Base-by-base conservation (phyloP, 805 yeast species). In the Metschnikowia santaceciliae region DNA sequence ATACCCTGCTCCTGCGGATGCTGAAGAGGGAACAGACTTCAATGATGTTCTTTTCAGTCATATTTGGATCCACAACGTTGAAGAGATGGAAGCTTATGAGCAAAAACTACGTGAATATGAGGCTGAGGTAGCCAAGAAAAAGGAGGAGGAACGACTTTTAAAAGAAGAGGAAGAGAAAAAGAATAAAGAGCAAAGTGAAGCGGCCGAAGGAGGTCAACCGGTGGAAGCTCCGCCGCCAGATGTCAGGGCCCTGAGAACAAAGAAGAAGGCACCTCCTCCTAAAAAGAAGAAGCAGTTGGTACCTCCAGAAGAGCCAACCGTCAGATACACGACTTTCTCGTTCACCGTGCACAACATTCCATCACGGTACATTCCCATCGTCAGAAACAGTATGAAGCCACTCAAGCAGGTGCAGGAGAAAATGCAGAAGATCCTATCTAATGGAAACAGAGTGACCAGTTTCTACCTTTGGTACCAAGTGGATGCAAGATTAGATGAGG, bases 381-480 rank as follows among this genome's bases (percentile, higher is more conserved):
- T 90, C 35, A 64, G 75, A 36, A 81, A 88, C 59, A 83, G 95
- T 65, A 84, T 88, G 38, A 72, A 78, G 35, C 78, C 82, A 2
- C 60, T 74, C 14, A 81, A 79, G 1, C 73, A 78, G 15, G 92
- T 85, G 0, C 79, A 76, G 45, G 66, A 69, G 15, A 68, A 75
- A 17, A 90, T 92, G 96, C 74, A 75, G 37, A 69, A 75, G 8
- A 78, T 84, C 3, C 64, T 90, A 49, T 70, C 72, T 14, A 70
- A 67, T 17, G 96, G 96, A 1, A 72, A 74, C 1, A 75, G 90
- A 51, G 68, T 82, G 3, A 70, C 84, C 5, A 80, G 80, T 33
- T 81, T 81, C 58, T 79, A 86, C 62, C 70, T 90, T 19, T 90
- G 97, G 96, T 88, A 85, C 61, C 89, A 87, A 59, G 74, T 92